Percentiles rank a stretch among this genome's conserved stretches.
Conservation (phyloP, 2,329 filamentous ascomycete species). For the Colletotrichum sp. region DNA sequence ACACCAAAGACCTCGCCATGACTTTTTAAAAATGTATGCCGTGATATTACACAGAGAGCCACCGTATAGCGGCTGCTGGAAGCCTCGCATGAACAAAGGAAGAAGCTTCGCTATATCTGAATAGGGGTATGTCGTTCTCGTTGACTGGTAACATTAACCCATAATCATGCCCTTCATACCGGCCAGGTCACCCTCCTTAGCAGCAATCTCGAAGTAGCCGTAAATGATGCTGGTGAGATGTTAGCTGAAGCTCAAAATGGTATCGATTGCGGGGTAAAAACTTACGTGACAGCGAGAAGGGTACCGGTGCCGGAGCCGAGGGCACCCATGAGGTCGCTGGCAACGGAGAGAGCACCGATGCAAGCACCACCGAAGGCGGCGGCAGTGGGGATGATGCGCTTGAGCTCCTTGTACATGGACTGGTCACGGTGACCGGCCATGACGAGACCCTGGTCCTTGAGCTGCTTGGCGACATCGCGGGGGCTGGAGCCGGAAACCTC, state of each 20-base stretch:
- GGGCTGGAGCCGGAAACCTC: constrained; percentile 98
- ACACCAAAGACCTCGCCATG: not conserved
- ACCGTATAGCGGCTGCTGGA: not conserved
- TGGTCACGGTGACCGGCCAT: constrained; percentile 99
- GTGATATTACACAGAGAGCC: constrained; percentile 22
- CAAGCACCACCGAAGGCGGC: constrained; percentile 98
- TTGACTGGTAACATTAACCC: constrained; percentile 53
- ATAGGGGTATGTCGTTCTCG: constrained; percentile 9
- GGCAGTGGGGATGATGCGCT: constrained; percentile 98
- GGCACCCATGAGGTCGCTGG: constrained; percentile 93
- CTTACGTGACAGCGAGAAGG: constrained; percentile 96
- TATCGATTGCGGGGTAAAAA: constrained; percentile 31
- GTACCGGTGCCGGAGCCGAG: constrained; percentile 98
- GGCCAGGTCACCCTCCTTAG: constrained; percentile 94
- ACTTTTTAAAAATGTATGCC: constrained; percentile 19
- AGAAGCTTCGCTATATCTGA: constrained; percentile 17
- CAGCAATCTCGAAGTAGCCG: constrained; percentile 98
- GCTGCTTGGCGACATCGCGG: constrained; percentile 97
- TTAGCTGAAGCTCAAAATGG: constrained; percentile 30
- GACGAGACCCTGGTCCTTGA: constrained; percentile 99
- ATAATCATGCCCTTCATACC: constrained; percentile 79
- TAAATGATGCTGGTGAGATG: constrained; percentile 85
- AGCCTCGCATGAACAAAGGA: constrained; percentile 20
- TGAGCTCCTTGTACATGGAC: constrained; percentile 99
- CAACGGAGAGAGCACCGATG: constrained; percentile 96